Evolutionary conservation across 2,329 filamentous ascomycete genomes (phyloP), one percentile per base, ranked within the genome.

Genomic region (Hymenoscyphus repandus): DNA sequence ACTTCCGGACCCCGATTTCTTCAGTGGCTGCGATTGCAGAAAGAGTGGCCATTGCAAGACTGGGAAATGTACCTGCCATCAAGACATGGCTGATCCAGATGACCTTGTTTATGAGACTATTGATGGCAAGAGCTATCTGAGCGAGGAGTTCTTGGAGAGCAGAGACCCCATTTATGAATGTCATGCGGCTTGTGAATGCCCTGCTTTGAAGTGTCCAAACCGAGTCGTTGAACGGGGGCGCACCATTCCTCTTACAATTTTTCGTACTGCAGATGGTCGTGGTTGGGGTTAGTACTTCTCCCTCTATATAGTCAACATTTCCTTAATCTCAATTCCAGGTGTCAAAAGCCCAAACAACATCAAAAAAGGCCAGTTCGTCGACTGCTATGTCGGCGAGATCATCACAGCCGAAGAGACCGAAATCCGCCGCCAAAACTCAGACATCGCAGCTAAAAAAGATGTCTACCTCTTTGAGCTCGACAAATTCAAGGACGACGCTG

Each of bases 391-490:
- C 6, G 88, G 89, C 11, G 83, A 87, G 64, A 73, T 86, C 50
- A 82, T 88, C 59, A 83, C 81, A 1, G 72, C 75, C 0, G 59
- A 67, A 2, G 82, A 91, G 68, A 86, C 88, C 0, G 76, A 83
- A 13, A 71, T 73, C 1, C 82, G 89, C 2, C 83, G 88, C 6
- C 70, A 72, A 1, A 69, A 72, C 0, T 77, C 81, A 2, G 71
- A 73, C 30, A 68, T 78, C 2, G 76, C 77, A 0, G 74, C 79
- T 52, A 74, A 75, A n/a, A 91, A 91, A 60, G 83, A 87, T 18
- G 82, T 86, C 0, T 93, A 93, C 59, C 76, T 93, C 1, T 93
- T 92, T 66, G 82, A 78, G 1, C 79, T 95, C 1, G 89, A 95
- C 72, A 93, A 93, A 64, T 92, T 91, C 64, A 79, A 52, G 27